Evolutionary conservation across 306 rosid species (phyloP).

Genomic region (Trifolium repens): DNA sequence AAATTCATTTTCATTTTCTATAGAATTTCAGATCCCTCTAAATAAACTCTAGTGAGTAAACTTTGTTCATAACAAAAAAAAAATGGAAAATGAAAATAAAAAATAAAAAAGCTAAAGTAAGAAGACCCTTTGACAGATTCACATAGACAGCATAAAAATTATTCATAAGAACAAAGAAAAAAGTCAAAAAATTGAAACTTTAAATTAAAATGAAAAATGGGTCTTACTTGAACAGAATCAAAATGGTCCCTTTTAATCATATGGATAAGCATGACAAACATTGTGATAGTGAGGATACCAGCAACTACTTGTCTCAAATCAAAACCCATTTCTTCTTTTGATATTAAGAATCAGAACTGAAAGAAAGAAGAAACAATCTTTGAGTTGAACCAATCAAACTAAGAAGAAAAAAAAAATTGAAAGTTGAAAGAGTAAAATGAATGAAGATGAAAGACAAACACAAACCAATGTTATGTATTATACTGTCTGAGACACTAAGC

Average conservation of each 20-base stretch:
- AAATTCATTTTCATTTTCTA: slow-evolving; percentile 21
- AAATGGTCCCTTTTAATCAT: slow-evolving; percentile 99
- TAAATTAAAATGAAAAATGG: not conserved
- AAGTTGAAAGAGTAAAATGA: slow-evolving; percentile 6
- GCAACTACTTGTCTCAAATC: slow-evolving; percentile 99
- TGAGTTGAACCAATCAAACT: not conserved
- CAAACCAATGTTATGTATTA: not conserved
- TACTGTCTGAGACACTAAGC: slow-evolving; percentile 24
- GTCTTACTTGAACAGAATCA: slow-evolving; percentile 76
- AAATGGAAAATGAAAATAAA: not conserved
- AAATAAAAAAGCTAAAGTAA: not conserved
- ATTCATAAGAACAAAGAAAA: not conserved
- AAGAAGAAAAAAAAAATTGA: not conserved
- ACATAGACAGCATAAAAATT: not conserved
- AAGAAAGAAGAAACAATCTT: not conserved
- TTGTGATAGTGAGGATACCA: slow-evolving; percentile 78
- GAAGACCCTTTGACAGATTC: slow-evolving; percentile 7
- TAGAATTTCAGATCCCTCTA: slow-evolving; percentile 39
- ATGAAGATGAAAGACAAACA: slow-evolving; percentile 8
- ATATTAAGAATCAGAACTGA: not conserved
- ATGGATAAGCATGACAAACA: slow-evolving; percentile 97
- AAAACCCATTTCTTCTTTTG: slow-evolving; percentile 61
- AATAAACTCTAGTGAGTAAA: slow-evolving; percentile 11
- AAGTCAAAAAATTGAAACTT: slow-evolving; percentile 5
- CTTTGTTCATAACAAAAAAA: not conserved